phyloP scores from a whole-genome alignment of 257 asterid genomes.

The Oldenlandia corymbosa region DNA sequence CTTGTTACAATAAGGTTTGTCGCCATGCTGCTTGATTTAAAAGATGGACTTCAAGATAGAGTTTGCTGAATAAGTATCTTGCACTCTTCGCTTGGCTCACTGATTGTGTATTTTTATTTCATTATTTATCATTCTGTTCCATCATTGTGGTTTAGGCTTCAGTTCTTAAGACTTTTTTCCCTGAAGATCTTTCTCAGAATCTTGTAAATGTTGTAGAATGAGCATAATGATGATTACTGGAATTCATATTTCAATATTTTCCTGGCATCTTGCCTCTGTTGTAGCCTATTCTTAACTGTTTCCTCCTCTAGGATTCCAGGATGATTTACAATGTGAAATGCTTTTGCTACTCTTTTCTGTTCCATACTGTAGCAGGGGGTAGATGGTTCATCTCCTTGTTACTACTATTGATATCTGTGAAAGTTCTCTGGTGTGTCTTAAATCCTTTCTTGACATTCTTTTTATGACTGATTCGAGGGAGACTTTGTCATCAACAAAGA shows the following conservation, averaged over 20 bases:
- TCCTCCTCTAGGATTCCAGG: slow-evolving; percentile 44
- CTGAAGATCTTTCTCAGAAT: neutral
- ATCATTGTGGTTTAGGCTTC: neutral
- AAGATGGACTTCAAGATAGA: neutral
- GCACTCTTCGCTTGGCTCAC: neutral
- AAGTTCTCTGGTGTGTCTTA: neutral
- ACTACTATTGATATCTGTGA: slow-evolving; percentile 5
- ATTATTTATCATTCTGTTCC: neutral
- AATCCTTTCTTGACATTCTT: slow-evolving; percentile 3
- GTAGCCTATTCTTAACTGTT: slow-evolving; percentile 17
- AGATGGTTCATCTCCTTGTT: slow-evolving; percentile 23
- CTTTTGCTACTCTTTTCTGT: slow-evolving; percentile 61
- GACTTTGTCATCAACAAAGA: slow-evolving; percentile 26
- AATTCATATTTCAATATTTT: neutral
- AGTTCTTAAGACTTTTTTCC: neutral
- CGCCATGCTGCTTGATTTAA: neutral
- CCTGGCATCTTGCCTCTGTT: neutral
- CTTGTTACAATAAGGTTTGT: no score
- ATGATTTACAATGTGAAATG: slow-evolving; percentile 75
- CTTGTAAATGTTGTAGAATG: neutral
- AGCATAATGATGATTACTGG: neutral
- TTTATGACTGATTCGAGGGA: slow-evolving; percentile 35
- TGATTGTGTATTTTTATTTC: no score
- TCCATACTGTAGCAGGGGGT: slow-evolving; percentile 43
- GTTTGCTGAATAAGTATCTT: neutral